Evolutionary conservation across 1,139 yeast genomes (phyloP), one percentile per base, ranked within the genome.

Genomic region (Kodamaea ohmeri): DNA sequence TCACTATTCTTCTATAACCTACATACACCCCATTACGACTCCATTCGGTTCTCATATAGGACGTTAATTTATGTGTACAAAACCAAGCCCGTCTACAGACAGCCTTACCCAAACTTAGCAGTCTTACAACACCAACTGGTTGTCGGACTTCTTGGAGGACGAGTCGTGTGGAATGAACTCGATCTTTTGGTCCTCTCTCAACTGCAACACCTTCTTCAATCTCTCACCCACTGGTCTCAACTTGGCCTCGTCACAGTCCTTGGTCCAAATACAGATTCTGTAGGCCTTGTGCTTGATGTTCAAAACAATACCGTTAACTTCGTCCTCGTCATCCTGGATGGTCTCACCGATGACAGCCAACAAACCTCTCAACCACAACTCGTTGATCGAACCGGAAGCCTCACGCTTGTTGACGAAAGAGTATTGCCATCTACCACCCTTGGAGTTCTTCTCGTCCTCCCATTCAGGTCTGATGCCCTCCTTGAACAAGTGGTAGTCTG

Each of bases 401-500:
- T 76, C 84, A 51, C 79, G 78, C 62, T 73, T 81, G 66, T 83
- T 81, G 63, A 78, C 82, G 67, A 79, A 86, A 30, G 87, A 76
- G 48, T 56, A 68, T 53, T 67, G 75, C 96, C 97, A 92, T 68
- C 87, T 88, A 56, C 98, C 98, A 59, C 99, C 98, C 52, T 81
- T 75, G 46, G 89, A 65, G 68, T 94, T 94, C 51, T 80, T 77
- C 40, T 70, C 73, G 65, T 92, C 97, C 73, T 92, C 99, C 99
- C 99, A 92, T 72, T 92, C 97, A 41, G 98, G 99, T 63, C 89
- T 85, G 55, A 94, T 81, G 40, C 92, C 96, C 60, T 85, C 86
- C 68, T 92, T 86, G 74, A 94, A 92, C 59, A 92, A 79, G 62
- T 94, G 96, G 69, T 92, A 92, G 65, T 94, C 98, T 11, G 97